Base-by-base conservation (phyloP, 1,284 basidiomycete species). In the Pseudozyma hubeiensis region DNA sequence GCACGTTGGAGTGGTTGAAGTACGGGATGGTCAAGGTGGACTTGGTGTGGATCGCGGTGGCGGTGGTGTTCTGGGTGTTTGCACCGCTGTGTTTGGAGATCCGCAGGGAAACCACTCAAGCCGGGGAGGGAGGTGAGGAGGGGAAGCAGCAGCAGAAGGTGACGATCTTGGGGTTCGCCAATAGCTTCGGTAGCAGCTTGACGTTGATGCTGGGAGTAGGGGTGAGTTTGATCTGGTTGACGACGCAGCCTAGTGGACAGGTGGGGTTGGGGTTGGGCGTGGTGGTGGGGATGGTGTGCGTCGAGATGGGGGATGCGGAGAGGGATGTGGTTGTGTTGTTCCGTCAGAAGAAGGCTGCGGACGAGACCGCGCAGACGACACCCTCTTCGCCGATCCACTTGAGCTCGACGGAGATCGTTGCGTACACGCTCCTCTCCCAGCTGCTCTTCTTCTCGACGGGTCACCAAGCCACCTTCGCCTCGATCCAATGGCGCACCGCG, bases 401-500 rank as follows among this genome's bases (percentile, higher is more conserved):
- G 8, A 46, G 48, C 4, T 43, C 66, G 1, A 34, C 70, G 7
- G 81, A 82, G 43, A 53, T 64, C 8, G 41, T 45, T 3, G 63
- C 61, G 0, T n/a, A 81, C 8, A 59, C 56, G n/a, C 68, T 83
- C 10, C 44, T 81, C 3, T 64, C 63, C 17, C 65, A 66, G 53
- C 87, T 92, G 57, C 85, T 89, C 8, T 98, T 96, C 88, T 93
- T 92, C 84, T 87, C 89, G 0, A 97, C 95, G 0, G 96, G 96
- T 1, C 96, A 99, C 82, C 94, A 98, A 85, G 89, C 94, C 0
- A 91, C 91, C 0, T 88, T 99, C 44, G 88, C 93, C 0, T 91
- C 92, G 8, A 90, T 99, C 58, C 95, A 99, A 81, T 99, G 97
- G 97, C 96, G 97, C 83, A 86, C 91, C 0, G 95, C 93, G 0